Conservation (phyloP, 495 filamentous ascomycete genomes). For the Lasiosphaeria miniovina region DNA sequence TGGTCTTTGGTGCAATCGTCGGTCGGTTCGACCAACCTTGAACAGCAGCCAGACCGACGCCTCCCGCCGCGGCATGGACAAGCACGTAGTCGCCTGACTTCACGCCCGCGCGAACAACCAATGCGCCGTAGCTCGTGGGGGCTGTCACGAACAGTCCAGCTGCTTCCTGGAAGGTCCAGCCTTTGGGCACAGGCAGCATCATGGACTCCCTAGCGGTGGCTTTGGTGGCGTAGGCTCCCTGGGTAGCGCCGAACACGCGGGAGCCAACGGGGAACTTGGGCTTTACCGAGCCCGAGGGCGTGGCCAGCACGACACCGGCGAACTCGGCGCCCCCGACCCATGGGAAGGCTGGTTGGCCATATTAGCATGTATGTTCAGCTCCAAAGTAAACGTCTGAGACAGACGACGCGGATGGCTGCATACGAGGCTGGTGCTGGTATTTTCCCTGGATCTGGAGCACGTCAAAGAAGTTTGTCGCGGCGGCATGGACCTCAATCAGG, state of each 20-base stretch:
- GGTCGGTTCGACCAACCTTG: conserved; percentile 54
- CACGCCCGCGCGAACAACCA: conserved; percentile 73
- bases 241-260: conserved; percentile 79
- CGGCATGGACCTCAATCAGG: conserved; percentile 82
- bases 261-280: conserved; percentile 68
- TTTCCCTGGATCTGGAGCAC: conserved; percentile 83
- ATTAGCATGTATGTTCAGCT: conserved; percentile 7
- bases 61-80: conserved; percentile 89
- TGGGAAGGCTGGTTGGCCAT: conserved; percentile 53
- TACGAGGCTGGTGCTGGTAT: conserved; percentile 62
- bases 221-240: conserved; percentile 83
- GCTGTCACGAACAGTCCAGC: conserved; percentile 89
- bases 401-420: neutral
- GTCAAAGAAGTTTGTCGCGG: conserved; percentile 94
- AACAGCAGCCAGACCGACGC: conserved; percentile 87
- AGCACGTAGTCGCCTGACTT: conserved; percentile 82
- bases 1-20: too few species aligned
- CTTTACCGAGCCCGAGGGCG: conserved; percentile 47
- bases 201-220: conserved; percentile 61
- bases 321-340: conserved; percentile 90
- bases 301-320: conserved; percentile 68
- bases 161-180: conserved; percentile 81
- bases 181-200: conserved; percentile 69
- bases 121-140: conserved; percentile 82
- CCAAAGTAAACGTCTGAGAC: neutral